phyloP scores from a whole-genome alignment of 2,329 filamentous ascomycete species.

The Daldinia sp. region DNA sequence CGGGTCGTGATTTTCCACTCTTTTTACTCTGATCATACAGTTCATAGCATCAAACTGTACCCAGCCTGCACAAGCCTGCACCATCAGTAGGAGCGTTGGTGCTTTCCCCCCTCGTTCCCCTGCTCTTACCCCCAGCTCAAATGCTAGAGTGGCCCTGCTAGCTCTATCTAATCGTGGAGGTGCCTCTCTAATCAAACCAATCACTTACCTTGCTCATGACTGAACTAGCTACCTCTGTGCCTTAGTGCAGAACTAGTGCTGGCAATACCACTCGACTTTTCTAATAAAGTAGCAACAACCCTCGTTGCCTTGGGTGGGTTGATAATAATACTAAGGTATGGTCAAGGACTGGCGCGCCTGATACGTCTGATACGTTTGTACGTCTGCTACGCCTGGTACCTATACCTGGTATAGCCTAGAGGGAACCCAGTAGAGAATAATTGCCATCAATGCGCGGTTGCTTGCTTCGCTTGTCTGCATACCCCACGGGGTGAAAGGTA shows the following conservation, averaged over 20 bases:
- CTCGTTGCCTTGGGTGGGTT: slow-evolving; percentile 15
- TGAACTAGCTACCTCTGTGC: slow-evolving; percentile 27
- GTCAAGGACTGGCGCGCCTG: slow-evolving; percentile 6
- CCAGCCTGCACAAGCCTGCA: background rate
- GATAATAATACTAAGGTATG: background rate
- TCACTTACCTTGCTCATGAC: slow-evolving; percentile 25
- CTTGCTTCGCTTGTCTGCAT: slow-evolving; percentile 20
- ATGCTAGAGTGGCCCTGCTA: slow-evolving; percentile 26
- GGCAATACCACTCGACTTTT: slow-evolving; percentile 34
- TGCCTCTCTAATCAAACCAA: slow-evolving; percentile 27
- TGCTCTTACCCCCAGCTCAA: slow-evolving; percentile 24
- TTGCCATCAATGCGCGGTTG: slow-evolving; percentile 8
- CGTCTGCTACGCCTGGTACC: no score
- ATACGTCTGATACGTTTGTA: no score
- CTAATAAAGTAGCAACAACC: slow-evolving; percentile 24
- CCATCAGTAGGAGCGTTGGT: slow-evolving; percentile 28
- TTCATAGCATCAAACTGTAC: slow-evolving; percentile 3
- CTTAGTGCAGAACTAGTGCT: slow-evolving; percentile 38
- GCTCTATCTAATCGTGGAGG: slow-evolving; percentile 38
- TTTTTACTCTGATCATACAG: slow-evolving; percentile 13
- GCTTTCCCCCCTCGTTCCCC: slow-evolving; percentile 19
- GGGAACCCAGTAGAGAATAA: background rate
- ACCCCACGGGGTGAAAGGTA: slow-evolving; percentile 4
- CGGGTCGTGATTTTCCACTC: slow-evolving; percentile 35
- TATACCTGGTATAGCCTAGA: no score